Evolutionary conservation across 139 green algal species (phyloP).

Genomic region (Limnomonas spitsbergensis): DNA sequence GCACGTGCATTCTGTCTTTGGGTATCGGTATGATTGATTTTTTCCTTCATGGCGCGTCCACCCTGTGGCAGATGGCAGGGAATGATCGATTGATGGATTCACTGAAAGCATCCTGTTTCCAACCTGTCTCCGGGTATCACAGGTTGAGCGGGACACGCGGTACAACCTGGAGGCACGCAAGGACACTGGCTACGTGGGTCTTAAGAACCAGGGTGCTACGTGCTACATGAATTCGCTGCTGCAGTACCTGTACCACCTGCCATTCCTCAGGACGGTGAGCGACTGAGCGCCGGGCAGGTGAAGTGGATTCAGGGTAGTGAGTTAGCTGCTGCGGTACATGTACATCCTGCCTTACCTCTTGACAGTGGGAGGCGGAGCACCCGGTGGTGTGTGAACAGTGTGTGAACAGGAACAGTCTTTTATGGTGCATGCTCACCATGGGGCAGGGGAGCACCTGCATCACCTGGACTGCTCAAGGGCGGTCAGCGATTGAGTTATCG

Average conservation of each 20-base stretch:
- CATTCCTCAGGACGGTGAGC: slow-evolving; percentile 79
- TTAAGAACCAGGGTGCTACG: slow-evolving; percentile 84
- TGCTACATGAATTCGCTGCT: slow-evolving; percentile 99
- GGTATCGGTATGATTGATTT: too few relatives aligned
- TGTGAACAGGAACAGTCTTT: too few relatives aligned
- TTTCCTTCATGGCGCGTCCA: too few relatives aligned
- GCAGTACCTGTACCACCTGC: slow-evolving; percentile 94
- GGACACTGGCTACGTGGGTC: slow-evolving; percentile 85
- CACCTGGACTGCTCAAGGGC: too few relatives aligned
- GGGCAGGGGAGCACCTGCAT: too few relatives aligned
- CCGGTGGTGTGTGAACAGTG: too few relatives aligned
- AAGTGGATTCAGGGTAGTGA: too few relatives aligned
- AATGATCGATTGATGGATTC: background rate
- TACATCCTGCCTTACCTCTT: slow-evolving; percentile 90
- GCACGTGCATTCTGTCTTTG: background rate
- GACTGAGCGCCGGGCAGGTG: too few relatives aligned
- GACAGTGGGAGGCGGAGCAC: slow-evolving; percentile 60
- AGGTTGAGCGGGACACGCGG: slow-evolving; percentile 44
- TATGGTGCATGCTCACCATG: too few relatives aligned
- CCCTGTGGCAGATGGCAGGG: too few relatives aligned
- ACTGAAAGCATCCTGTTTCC: background rate
- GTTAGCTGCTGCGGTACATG: slow-evolving; percentile 93
- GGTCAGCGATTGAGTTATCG: too few relatives aligned
- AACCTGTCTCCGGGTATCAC: too few relatives aligned
- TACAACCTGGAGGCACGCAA: slow-evolving; percentile 77